Evolutionary conservation across 2,329 filamentous ascomycete species (phyloP).

Genomic region (Aspergillus fijiensis): DNA sequence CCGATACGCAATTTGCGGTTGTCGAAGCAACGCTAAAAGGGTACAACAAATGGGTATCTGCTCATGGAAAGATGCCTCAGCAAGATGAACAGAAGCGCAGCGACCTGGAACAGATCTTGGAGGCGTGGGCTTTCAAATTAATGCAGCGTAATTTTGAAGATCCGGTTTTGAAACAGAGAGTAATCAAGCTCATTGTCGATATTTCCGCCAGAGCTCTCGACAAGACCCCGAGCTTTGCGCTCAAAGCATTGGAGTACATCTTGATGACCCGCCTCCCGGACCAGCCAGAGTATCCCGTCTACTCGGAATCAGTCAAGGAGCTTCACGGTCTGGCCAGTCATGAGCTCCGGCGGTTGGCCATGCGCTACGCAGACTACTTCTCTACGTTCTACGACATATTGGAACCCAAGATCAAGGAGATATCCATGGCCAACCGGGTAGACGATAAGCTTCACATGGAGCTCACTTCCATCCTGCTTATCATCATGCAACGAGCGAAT

Average conservation of each 20-base stretch:
- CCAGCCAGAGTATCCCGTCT: conserved; percentile 67
- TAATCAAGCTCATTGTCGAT: conserved; percentile 78
- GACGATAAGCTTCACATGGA: conserved; percentile 84
- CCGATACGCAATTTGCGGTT: conserved; percentile 87
- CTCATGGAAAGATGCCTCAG: conserved; percentile 53
- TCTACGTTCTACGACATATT: conserved; percentile 84
- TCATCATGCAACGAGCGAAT: conserved; percentile 85
- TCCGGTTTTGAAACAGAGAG: conserved; percentile 76
- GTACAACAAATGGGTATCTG: conserved; percentile 74
- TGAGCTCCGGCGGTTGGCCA: conserved; percentile 83
- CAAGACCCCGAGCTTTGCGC: conserved; percentile 74
- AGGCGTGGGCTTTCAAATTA: conserved; percentile 43
- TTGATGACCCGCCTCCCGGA: conserved; percentile 77
- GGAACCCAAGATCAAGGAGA: conserved; percentile 75
- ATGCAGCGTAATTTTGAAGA: conserved; percentile 56
- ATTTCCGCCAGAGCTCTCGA: conserved; percentile 80
- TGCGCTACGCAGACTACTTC: conserved; percentile 88
- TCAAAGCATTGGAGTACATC: conserved; percentile 88
- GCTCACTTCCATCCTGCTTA: conserved; percentile 87
- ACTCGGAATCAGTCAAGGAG: conserved; percentile 86
- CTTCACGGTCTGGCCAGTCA: conserved; percentile 81
- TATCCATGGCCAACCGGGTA: conserved; percentile 67
- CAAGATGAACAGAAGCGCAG: conserved; percentile 45
- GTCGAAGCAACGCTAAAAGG: conserved; percentile 87
- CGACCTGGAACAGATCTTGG: conserved; percentile 40